Evolutionary conservation across 2,329 filamentous ascomycete species (phyloP).

Genomic region (Bipolaris cookei): DNA sequence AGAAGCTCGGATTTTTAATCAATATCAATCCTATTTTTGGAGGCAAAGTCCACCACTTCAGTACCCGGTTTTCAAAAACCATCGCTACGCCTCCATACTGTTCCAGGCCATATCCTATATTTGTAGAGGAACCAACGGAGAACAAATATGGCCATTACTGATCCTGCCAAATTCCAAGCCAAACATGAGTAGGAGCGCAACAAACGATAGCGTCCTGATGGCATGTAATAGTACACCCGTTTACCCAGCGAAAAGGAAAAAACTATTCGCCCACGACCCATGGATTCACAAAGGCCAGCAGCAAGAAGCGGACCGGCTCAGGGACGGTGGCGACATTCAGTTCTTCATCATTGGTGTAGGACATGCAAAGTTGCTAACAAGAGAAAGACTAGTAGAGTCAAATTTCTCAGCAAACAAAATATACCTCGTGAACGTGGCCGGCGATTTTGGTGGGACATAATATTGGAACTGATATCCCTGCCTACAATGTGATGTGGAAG

Average conservation of each 20-base stretch:
- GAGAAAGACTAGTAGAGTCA: constrained; percentile 44
- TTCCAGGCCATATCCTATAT: background rate
- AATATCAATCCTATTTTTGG: background rate
- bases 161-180: constrained; percentile 4
- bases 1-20: background rate
- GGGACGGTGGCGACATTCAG: constrained; percentile 8
- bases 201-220: constrained; percentile 6
- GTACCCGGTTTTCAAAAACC: background rate
- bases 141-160: constrained; percentile 1
- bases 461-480: constrained; percentile 59
- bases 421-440: constrained; percentile 52
- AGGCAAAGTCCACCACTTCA: background rate
- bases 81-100: background rate
- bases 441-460: constrained; percentile 57
- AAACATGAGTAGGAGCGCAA: constrained; percentile 7
- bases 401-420: constrained; percentile 47
- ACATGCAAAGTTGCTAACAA: constrained; percentile 2
- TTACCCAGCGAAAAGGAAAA: constrained; percentile 3
- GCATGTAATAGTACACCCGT: constrained; percentile 8
- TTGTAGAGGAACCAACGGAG: background rate
- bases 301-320: constrained; percentile 2
- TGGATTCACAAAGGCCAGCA: constrained; percentile 6
- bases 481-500: constrained; percentile 63
- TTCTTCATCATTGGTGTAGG: constrained; percentile 11
- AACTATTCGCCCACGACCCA: constrained; percentile 2